Conservation (phyloP, 345 rosid genomes). For the Rhodamnia argentea region DNA sequence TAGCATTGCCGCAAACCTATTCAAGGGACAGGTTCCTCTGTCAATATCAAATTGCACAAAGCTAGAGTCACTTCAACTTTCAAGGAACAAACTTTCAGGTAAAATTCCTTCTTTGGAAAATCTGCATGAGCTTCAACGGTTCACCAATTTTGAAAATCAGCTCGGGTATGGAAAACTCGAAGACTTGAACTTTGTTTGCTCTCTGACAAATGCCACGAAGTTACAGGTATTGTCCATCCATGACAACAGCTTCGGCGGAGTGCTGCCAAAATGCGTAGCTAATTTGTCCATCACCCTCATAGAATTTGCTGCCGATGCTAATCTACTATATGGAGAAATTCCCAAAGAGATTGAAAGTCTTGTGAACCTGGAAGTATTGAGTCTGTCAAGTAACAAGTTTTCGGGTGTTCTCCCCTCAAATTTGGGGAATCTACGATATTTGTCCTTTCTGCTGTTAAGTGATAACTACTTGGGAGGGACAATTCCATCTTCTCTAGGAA, state of each 20-base stretch:
- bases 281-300: not conserved
- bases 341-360: not conserved
- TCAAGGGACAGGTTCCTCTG: not conserved
- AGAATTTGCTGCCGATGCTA: accelerated
- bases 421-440: not conserved
- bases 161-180: not conserved
- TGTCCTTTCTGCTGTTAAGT: accelerated
- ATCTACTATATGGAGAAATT: not conserved
- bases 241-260: accelerated
- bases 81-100: not conserved
- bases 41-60: not conserved
- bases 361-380: accelerated
- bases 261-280: not conserved
- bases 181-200: not conserved
- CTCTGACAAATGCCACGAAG: not conserved
- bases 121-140: not conserved
- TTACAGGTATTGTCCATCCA: accelerated
- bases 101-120: not conserved
- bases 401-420: not conserved
- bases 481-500: not conserved
- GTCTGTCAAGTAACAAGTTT: not conserved
- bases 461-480: not conserved
- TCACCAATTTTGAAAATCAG: not conserved
- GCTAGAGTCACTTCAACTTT: accelerated
- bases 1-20: accelerated